Conservation (phyloP, 2,329 filamentous ascomycete species). For the Penicillium psychrosexuale region DNA sequence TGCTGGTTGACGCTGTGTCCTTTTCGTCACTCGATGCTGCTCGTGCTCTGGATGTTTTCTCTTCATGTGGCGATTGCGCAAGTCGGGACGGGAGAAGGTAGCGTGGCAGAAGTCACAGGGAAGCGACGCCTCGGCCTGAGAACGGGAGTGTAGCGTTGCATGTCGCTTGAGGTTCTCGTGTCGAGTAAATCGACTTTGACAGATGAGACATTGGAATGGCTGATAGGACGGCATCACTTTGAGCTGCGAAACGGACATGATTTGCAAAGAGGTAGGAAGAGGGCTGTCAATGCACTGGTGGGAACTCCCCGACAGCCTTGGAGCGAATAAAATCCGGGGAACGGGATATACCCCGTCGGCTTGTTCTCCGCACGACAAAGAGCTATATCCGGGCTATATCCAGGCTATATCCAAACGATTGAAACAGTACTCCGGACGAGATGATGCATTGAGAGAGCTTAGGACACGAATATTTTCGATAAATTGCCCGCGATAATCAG, state of each 20-base stretch:
- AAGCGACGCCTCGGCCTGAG: slow-evolving; percentile 28
- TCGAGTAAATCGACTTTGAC: slow-evolving; percentile 39
- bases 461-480: neutral
- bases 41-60: slow-evolving; percentile 38
- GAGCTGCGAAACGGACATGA: neutral
- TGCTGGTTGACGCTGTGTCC: neutral
- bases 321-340: slow-evolving; percentile 4
- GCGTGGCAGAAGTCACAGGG: slow-evolving; percentile 39
- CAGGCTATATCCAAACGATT: too few relatives aligned
- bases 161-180: slow-evolving; percentile 46
- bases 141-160: slow-evolving; percentile 39
- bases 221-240: slow-evolving; percentile 24
- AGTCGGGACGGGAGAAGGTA: slow-evolving; percentile 43
- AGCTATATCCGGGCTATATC: too few relatives aligned
- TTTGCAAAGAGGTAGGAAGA: neutral
- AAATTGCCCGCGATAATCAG: neutral
- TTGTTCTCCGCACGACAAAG: slow-evolving; percentile 1
- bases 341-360: slow-evolving; percentile 1
- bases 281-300: slow-evolving; percentile 1
- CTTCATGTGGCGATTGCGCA: slow-evolving; percentile 44
- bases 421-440: neutral
- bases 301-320: neutral
- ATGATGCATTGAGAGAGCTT: neutral
- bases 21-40: slow-evolving; percentile 9
- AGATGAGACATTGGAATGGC: slow-evolving; percentile 43